These are phyloP conservation scores for Xanthoconium purpureum DNA, from an alignment of 768 basidiomycete genomes.

Conservation along the genomic window DNA sequence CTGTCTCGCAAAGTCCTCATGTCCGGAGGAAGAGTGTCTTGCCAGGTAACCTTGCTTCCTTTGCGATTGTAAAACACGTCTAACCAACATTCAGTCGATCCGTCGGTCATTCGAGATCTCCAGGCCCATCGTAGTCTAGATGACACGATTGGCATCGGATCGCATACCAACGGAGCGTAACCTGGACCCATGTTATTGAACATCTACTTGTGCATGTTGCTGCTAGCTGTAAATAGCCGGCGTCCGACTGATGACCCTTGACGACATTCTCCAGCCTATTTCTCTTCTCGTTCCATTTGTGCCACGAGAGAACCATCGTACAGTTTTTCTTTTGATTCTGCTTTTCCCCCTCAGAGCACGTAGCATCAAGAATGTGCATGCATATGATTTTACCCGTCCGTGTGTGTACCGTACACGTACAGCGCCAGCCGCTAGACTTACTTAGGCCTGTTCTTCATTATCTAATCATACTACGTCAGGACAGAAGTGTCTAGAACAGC, in stretches of 20 bases:
- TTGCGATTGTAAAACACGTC: conserved; percentile 5
- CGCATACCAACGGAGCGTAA: conserved; percentile 31
- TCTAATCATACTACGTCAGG: conserved; percentile 33
- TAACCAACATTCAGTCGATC: conserved; percentile 61
- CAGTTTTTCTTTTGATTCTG: conserved; percentile 9
- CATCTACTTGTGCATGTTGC: conserved; percentile 16
- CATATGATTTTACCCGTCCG: conserved; percentile 19
- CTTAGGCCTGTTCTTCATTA: conserved; percentile 18
- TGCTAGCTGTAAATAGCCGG: conserved; percentile 25
- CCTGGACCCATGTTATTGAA: conserved; percentile 9
- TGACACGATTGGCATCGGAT: conserved; percentile 38
- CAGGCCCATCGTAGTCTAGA: conserved; percentile 86
- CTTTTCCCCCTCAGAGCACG: conserved; percentile 21
- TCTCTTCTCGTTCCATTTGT: conserved; percentile 15
- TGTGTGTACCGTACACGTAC: conserved; percentile 26
- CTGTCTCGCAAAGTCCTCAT: conserved; percentile 65
- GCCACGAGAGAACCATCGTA: conserved; percentile 15
- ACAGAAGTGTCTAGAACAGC: conserved; percentile 33
- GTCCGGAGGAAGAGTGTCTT: conserved; percentile 93
- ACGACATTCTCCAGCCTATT: conserved; percentile 27
- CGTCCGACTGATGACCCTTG: conserved; percentile 28
- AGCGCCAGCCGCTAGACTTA: conserved; percentile 7
- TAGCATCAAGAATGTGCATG: conserved; percentile 27
- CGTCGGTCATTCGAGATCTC: conserved; percentile 81
- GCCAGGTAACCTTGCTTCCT: conserved; percentile 54